A percentile compares a stretch with the other conserved stretches of the same genome.
Conservation (phyloP, 305 asterid genomes). For the Fraxinus floribunda region DNA sequence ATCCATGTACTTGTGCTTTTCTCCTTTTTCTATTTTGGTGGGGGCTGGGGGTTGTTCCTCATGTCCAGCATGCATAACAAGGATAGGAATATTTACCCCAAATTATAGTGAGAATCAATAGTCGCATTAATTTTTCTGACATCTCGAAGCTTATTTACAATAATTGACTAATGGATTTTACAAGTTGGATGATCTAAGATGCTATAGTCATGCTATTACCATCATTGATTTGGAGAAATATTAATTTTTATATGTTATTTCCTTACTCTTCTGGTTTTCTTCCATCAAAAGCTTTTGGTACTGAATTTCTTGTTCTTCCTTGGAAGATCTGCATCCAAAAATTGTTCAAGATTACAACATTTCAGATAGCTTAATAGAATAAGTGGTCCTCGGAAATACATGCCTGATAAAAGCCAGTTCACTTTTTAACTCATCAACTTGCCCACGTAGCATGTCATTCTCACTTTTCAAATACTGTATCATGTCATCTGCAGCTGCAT, state of each 20-base stretch:
- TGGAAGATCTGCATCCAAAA: slow-evolving; percentile 54
- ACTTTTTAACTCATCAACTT: slow-evolving; percentile 53
- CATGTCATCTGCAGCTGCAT: slow-evolving; percentile 74
- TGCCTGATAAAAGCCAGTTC: slow-evolving; percentile 59
- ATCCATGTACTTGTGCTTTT: not conserved
- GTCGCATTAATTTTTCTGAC: not conserved
- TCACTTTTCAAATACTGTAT: slow-evolving; percentile 58
- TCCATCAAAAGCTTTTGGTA: slow-evolving; percentile 55
- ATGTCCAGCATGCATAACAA: not conserved
- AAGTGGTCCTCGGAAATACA: slow-evolving; percentile 23
- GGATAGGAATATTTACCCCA: not conserved
- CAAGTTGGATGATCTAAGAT: not conserved
- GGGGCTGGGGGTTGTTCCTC: not conserved
- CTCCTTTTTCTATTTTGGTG: not conserved
- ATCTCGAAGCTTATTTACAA: not conserved
- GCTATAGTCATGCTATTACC: not conserved
- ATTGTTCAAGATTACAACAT: not conserved
- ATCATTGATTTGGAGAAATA: not conserved
- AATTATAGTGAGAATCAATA: not conserved
- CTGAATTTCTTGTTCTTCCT: slow-evolving; percentile 47
- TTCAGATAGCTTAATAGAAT: slow-evolving; percentile 10
- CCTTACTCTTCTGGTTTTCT: slow-evolving; percentile 72
- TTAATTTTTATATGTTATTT: not conserved
- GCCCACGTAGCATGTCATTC: slow-evolving; percentile 50
- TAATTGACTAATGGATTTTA: not conserved